These are phyloP conservation scores for Claviceps sp. DNA, from an alignment of 2,329 filamentous ascomycete genomes.

Conservation along the genomic window DNA sequence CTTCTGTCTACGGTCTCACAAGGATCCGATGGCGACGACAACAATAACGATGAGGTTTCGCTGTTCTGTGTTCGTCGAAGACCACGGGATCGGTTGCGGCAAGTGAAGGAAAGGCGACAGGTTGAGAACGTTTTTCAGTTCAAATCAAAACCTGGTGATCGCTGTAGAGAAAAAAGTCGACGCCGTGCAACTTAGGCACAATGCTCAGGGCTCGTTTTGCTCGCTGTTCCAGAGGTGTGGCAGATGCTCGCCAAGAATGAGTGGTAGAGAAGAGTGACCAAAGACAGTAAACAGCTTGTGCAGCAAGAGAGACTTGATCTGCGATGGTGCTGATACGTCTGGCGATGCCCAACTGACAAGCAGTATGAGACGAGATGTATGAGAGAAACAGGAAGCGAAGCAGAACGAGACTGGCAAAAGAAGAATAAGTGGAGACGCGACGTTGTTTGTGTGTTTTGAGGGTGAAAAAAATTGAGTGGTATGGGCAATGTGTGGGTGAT, in stretches of 20 bases:
- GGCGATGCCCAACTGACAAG: slow-evolving; percentile 8
- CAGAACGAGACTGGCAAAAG: slow-evolving; percentile 8
- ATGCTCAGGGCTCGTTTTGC: slow-evolving; percentile 8
- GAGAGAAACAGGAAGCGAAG: slow-evolving; percentile 9
- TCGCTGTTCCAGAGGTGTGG: slow-evolving; percentile 7
- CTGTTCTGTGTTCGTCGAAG: slow-evolving; percentile 21
- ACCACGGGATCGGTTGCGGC: slow-evolving; percentile 22
- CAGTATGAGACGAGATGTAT: slow-evolving; percentile 6
- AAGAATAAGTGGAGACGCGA: slow-evolving; percentile 19
- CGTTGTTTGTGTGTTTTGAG: slow-evolving; percentile 13
- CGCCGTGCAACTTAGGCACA: slow-evolving; percentile 10
- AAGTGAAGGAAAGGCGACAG: slow-evolving; percentile 16
- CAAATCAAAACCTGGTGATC: slow-evolving; percentile 17
- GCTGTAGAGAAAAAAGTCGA: slow-evolving; percentile 13
- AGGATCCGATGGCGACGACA: slow-evolving; percentile 18
- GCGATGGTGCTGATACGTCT: slow-evolving; percentile 8
- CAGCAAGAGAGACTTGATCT: slow-evolving; percentile 5
- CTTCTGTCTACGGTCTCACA: slow-evolving; percentile 25
- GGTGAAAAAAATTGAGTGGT: slow-evolving; percentile 20
- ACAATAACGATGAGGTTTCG: slow-evolving; percentile 19
- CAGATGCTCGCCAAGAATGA: slow-evolving; percentile 6
- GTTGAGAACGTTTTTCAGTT: slow-evolving; percentile 31
- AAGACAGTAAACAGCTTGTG: slow-evolving; percentile 4
- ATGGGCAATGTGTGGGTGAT: slow-evolving; percentile 33
- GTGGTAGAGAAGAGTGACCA: slow-evolving; percentile 2